Evolutionary conservation across 352 stramenopile species (phyloP).

Genomic region (Globisporangium megalacanthum): DNA sequence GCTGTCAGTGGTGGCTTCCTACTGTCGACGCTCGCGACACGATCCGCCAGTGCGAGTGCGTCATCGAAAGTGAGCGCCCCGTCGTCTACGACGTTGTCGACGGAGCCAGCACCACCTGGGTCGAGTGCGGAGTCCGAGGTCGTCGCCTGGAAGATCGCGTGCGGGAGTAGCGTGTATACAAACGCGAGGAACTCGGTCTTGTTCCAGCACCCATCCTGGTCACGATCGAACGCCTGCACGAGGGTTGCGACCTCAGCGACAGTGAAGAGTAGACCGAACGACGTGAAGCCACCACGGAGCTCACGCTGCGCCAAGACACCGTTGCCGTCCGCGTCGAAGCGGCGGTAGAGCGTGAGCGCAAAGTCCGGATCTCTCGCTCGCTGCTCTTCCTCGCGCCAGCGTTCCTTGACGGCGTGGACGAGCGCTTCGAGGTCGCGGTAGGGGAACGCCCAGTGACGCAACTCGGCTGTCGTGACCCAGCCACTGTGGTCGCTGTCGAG

Average conservation of each 20-base stretch:
- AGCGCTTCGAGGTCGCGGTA: conserved; percentile 60
- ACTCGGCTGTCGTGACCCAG: conserved; percentile 60
- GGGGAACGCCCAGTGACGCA: conserved; percentile 46
- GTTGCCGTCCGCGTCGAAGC: conserved; percentile 59
- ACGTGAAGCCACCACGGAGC: conserved; percentile 36
- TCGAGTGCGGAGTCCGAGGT: background rate
- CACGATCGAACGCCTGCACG: conserved; percentile 47
- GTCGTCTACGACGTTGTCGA: no score
- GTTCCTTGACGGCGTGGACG: conserved; percentile 25
- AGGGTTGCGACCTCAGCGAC: conserved; percentile 35
- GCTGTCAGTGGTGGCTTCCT: no score
- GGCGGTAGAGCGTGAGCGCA: conserved; percentile 28
- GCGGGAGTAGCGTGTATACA: conserved; percentile 32
- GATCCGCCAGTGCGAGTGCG: no score
- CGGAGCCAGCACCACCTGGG: background rate
- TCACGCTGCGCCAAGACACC: conserved; percentile 50
- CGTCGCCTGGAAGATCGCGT: background rate
- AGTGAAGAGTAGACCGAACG: conserved; percentile 33
- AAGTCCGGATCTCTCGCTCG: conserved; percentile 15
- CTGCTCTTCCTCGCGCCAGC: conserved; percentile 22
- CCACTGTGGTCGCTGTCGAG: conserved; percentile 56
- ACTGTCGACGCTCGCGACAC: no score
- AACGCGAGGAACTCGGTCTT: conserved; percentile 43
- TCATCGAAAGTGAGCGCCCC: background rate
- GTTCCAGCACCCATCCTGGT: conserved; percentile 50